A percentile compares a stretch with the other conserved stretches of the same genome.
phyloP scores from a whole-genome alignment of 2,329 filamentous ascomycete genomes.

The Colletotrichum spaethianum region DNA sequence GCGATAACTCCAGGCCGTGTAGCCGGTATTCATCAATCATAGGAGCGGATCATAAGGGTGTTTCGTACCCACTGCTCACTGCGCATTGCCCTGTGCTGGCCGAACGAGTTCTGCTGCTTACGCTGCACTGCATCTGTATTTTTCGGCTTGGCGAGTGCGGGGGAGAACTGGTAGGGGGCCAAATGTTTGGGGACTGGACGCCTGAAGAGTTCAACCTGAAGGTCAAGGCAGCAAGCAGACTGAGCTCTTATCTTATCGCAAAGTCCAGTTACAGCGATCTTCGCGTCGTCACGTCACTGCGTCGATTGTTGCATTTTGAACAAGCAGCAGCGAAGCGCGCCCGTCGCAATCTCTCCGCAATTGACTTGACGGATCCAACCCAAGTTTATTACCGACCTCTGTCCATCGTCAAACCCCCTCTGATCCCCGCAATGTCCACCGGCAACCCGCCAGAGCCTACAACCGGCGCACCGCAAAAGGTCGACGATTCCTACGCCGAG shows the following conservation, averaged over 20 bases:
- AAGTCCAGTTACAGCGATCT: neutral
- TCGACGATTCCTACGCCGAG: constrained; percentile 32
- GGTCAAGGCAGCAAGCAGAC: neutral
- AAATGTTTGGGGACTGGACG: neutral
- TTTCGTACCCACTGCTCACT: constrained; percentile 1
- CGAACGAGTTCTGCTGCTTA: neutral
- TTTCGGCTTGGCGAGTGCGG: constrained; percentile 16
- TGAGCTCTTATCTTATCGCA: constrained; percentile 33
- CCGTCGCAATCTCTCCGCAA: neutral
- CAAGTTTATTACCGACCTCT: fast-evolving
- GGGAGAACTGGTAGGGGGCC: neutral
- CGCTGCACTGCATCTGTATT: neutral
- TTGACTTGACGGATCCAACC: neutral
- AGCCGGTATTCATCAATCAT: constrained; percentile 24
- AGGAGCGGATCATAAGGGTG: constrained; percentile 31
- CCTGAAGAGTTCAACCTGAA: neutral
- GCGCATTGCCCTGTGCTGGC: constrained; percentile 6
- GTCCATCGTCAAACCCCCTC: neutral
- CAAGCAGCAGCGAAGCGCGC: neutral
- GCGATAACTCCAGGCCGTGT: neutral
- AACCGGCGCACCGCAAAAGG: constrained; percentile 13
- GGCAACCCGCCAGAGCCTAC: neutral
- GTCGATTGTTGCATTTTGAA: constrained; percentile 9
- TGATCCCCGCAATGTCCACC: neutral
- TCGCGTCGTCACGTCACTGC: constrained; percentile 11